Evolutionary conservation across 1,284 basidiomycete species (phyloP), one percentile per base, ranked within the genome.

Genomic region (Heterobasidion parviporum): DNA sequence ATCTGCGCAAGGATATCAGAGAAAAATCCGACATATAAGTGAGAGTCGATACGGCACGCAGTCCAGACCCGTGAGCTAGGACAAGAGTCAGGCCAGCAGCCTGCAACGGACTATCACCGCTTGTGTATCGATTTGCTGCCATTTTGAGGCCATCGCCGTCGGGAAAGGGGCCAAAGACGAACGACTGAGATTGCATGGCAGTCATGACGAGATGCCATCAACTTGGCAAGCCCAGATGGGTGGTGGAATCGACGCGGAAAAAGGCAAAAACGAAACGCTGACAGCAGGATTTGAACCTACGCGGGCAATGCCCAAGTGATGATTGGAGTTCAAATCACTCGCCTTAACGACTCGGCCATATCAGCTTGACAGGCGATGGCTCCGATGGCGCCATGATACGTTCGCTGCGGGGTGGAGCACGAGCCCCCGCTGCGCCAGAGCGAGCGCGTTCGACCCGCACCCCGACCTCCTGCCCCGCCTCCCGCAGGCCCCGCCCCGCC

Each of bases 301-400:
- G 82, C 83, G 81, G 79, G 78, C 73, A 79, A 78, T 76, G 74
- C 77, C 79, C 83, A 86, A 85, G 82, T 85, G 84, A 86, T 87
- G 68, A 52, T 71, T 72, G 77, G 62, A 60, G 70, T 83, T 83
- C 81, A 83, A 83, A 82, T 81, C 83, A 82, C 78, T 83, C 82
- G 81, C 83, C 83, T 85, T 86, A 86, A 86, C 83, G 80, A 86
- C 84, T 86, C 83, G 83, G 84, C 82, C 83, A 86, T 84, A 78
- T 80, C 81, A 84, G 81, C 81, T 74, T 49, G 1, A n/a, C 20
- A 20, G 20, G 1, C 20, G 3, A 15, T 36, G n/a, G 9, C 20
- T 34, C 43, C 44, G 6, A 14, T 48, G 26, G 10, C 41, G 8
- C 4, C 5, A 14, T 18, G 3, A 48, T 20, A 32, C 46, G 16